Evolutionary conservation across 768 basidiomycete species (phyloP).

Genomic region (Kwoniella dendrophila): DNA sequence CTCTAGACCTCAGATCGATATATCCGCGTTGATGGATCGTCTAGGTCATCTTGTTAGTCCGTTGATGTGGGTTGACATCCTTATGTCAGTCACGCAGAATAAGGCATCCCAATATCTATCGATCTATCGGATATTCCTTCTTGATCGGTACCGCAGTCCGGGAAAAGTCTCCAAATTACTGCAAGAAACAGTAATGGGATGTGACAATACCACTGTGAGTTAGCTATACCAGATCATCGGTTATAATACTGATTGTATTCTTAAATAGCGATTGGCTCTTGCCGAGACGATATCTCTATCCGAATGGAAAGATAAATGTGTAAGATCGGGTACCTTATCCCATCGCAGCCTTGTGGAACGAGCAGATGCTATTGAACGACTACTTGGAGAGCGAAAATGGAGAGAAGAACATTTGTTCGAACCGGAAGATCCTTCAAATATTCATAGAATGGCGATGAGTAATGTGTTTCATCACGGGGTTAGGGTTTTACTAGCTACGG

Average conservation of each 20-base stretch:
- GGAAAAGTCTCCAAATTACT: slow-evolving; percentile 1
- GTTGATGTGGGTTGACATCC: slow-evolving; percentile 28
- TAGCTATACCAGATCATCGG: not conserved
- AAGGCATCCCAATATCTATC: slow-evolving; percentile 11
- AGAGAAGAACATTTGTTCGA: slow-evolving; percentile 14
- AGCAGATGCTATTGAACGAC: slow-evolving; percentile 13
- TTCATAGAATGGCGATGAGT: slow-evolving; percentile 9
- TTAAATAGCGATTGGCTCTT: slow-evolving; percentile 16
- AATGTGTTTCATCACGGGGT: slow-evolving; percentile 21
- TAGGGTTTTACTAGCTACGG: slow-evolving; percentile 18
- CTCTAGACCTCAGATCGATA: not conserved
- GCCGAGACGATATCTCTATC: slow-evolving; percentile 24
- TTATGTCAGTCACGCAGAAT: slow-evolving; percentile 20
- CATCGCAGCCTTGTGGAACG: slow-evolving; percentile 10
- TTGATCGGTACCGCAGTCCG: not conserved
- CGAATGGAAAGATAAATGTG: slow-evolving; percentile 23
- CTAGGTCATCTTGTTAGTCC: slow-evolving; percentile 14
- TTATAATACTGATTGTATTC: not conserved
- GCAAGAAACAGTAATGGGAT: slow-evolving; percentile 23
- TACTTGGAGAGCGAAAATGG: slow-evolving; percentile 19
- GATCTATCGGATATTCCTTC: slow-evolving; percentile 17
- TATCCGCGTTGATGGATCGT: slow-evolving; percentile 12
- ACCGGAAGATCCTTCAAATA: not conserved
- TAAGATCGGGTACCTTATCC: slow-evolving; percentile 10
- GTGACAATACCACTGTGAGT: slow-evolving; percentile 29